Evolutionary conservation across 441 rosid species (phyloP).

Genomic region (Adansonia gregorii): DNA sequence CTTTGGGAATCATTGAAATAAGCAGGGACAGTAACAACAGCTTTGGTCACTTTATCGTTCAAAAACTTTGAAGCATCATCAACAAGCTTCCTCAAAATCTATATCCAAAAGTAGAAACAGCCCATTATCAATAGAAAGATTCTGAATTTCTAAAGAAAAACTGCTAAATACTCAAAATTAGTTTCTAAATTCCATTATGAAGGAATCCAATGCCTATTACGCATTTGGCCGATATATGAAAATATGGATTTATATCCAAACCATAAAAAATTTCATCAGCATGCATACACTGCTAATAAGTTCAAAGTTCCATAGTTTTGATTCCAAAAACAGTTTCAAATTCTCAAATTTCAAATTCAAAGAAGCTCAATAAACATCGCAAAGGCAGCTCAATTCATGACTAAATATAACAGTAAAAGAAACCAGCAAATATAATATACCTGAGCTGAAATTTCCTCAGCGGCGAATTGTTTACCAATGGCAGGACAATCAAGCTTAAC

Average conservation of each 20-base stretch:
- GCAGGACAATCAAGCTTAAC: conserved; percentile 94
- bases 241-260: not conserved
- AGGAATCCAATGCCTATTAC: not conserved
- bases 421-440: conserved; percentile 35
- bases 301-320: not conserved
- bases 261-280: not conserved
- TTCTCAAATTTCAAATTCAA: not conserved
- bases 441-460: conserved; percentile 98
- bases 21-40: conserved; percentile 95
- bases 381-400: not conserved
- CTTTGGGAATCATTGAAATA: conserved; percentile 97
- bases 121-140: not conserved
- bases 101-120: conserved; percentile 19
- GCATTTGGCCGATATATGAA: not conserved
- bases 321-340: not conserved
- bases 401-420: not conserved
- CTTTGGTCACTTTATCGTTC: conserved; percentile 91
- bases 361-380: not conserved
- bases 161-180: not conserved
- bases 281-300: not conserved
- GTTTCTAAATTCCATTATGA: not conserved
- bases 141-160: not conserved
- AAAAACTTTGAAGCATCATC: conserved; percentile 97
- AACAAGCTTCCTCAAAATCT: conserved; percentile 93
- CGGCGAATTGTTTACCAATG: conserved; percentile 75